Percentiles rank a stretch among this genome's conserved stretches.
Evolutionary conservation across 2,329 filamentous ascomycete species (phyloP).

Genomic region (Penicillium polonicum): DNA sequence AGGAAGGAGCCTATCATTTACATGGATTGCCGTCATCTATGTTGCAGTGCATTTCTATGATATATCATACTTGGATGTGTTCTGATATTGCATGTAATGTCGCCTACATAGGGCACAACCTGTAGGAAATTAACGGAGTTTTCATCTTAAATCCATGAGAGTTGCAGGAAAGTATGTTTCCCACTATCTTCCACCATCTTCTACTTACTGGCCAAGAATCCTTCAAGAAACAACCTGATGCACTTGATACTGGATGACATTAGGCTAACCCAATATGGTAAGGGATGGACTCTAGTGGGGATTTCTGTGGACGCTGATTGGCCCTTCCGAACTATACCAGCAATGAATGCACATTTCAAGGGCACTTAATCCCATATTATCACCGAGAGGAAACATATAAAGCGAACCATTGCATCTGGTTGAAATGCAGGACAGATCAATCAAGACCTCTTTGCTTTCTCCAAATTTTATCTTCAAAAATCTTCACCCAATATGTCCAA

Average conservation of each 20-base stretch:
- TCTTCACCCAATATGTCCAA: conserved; percentile 6
- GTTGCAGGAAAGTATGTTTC: too few relatives aligned
- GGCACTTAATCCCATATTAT: background rate
- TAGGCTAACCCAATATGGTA: conserved; percentile 8
- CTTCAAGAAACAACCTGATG: background rate
- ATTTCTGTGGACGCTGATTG: background rate
- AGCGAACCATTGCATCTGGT: background rate
- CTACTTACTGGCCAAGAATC: background rate
- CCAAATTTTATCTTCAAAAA: background rate
- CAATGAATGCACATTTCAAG: background rate
- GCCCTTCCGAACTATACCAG: background rate
- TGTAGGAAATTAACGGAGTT: background rate
- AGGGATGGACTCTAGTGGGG: background rate
- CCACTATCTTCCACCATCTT: background rate
- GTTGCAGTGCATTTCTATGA: rapidly evolving
- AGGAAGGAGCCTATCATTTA: too few relatives aligned
- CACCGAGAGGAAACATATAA: background rate
- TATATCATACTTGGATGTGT: background rate
- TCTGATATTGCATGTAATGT: too few relatives aligned
- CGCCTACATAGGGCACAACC: too few relatives aligned
- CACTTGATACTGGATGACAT: conserved; percentile 7
- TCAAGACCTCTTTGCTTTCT: background rate
- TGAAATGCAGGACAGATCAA: background rate
- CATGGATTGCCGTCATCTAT: too few relatives aligned
- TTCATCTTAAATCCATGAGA: background rate